These are phyloP conservation scores for Jaenimonas drosophilae DNA, from an alignment of 208 protist species.

Conservation along the genomic window DNA sequence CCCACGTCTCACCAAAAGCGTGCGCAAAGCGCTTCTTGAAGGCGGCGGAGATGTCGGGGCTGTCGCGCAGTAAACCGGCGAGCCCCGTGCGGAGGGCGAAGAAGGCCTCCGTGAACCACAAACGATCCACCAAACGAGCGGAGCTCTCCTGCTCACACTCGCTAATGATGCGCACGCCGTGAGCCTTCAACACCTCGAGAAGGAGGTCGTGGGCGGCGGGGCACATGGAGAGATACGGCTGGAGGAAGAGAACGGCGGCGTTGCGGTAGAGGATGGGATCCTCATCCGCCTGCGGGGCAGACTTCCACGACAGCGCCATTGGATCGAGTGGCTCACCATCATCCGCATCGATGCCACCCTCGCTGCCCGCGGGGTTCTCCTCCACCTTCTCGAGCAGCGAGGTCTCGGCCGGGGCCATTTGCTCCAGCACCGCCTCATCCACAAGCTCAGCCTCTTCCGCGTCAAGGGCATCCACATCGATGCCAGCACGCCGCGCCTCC, in stretches of 20 bases:
- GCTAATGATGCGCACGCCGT: constrained; percentile 17
- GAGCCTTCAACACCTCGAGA: constrained; percentile 8
- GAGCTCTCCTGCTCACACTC: constrained; percentile 8
- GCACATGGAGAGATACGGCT: constrained; percentile 24
- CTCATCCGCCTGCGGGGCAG: constrained; percentile 2
- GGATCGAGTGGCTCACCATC: background rate
- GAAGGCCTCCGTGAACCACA: constrained; percentile 13
- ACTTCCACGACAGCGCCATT: background rate
- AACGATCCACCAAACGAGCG: constrained; percentile 10
- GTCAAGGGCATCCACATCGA: constrained; percentile 3
- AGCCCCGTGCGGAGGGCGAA: constrained; percentile 12
- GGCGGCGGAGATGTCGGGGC: constrained; percentile 12
- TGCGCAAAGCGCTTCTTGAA: constrained; percentile 9
- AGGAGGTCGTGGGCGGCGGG: constrained; percentile 11
- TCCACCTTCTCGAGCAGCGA: background rate
- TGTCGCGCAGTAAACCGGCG: constrained; percentile 4
- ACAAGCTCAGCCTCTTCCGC: constrained; percentile 1
- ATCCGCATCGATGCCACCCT: background rate
- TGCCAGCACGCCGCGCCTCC: background rate
- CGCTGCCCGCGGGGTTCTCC: background rate
- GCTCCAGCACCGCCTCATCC: background rate
- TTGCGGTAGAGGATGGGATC: constrained; percentile 21
- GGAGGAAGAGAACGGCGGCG: constrained; percentile 37
- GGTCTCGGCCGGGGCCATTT: constrained; percentile 1
- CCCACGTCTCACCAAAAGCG: constrained; percentile 20